Evolutionary conservation across 2,329 filamentous ascomycete species (phyloP).

Genomic region (Cladophialophora psammophila): DNA sequence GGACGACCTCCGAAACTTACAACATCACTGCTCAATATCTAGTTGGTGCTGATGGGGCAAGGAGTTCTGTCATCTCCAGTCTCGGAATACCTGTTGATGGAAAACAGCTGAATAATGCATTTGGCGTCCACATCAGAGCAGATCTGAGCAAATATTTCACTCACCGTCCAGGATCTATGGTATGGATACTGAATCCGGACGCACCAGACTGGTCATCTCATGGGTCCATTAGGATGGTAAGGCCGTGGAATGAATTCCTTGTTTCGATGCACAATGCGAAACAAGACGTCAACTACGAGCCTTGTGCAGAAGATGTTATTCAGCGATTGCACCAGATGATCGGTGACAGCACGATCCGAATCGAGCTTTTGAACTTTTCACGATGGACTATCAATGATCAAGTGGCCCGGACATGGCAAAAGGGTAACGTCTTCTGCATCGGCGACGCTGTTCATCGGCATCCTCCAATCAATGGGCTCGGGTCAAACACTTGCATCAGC

Average conservation of each 20-base stretch:
- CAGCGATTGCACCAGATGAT: constrained; percentile 50
- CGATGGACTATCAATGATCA: constrained; percentile 69
- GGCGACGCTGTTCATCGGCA: constrained; percentile 48
- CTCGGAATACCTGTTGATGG: constrained; percentile 56
- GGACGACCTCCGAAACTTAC: constrained; percentile 50
- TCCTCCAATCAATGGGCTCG: constrained; percentile 47
- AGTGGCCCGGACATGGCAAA: constrained; percentile 64
- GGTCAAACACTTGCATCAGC: constrained; percentile 48
- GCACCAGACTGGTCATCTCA: constrained; percentile 58
- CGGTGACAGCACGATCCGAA: constrained; percentile 59
- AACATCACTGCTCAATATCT: constrained; percentile 62
- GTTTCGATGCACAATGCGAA: constrained; percentile 58
- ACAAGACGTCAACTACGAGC: constrained; percentile 41
- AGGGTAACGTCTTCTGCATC: constrained; percentile 44
- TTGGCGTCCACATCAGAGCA: constrained; percentile 58
- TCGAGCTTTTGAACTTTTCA: constrained; percentile 60
- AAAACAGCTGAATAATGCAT: constrained; percentile 57
- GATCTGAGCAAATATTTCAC: constrained; percentile 60
- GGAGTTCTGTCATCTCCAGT: constrained; percentile 55
- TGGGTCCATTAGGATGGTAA: constrained; percentile 65
- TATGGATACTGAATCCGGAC: constrained; percentile 66
- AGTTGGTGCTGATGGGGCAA: constrained; percentile 65
- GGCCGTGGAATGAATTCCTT: constrained; percentile 69
- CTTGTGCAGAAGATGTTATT: constrained; percentile 43
- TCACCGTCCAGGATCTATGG: constrained; percentile 63